Percentiles rank a stretch among this genome's conserved stretches.
Conservation (phyloP, 257 asterid species). For the Solanum okadae region DNA sequence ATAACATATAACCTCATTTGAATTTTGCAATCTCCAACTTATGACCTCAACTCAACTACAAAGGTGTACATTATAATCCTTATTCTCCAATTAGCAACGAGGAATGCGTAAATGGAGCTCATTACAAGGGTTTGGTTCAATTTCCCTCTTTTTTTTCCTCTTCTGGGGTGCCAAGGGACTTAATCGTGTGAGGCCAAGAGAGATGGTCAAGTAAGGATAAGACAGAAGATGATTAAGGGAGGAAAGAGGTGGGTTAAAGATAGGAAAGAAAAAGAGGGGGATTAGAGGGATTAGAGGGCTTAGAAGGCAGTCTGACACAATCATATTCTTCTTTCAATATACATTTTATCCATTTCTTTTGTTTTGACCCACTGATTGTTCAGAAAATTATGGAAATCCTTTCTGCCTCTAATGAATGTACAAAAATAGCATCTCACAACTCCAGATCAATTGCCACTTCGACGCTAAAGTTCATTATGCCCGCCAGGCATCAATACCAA, state of each 20-base stretch:
- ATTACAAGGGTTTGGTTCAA: not conserved
- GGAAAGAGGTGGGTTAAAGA: not conserved
- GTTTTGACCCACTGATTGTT: not conserved
- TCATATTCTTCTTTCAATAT: not conserved
- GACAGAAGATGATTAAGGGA: not conserved
- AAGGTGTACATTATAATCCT: not conserved
- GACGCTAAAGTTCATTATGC: not conserved
- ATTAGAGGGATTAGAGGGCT: not conserved
- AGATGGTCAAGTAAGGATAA: not conserved
- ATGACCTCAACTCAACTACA: not conserved
- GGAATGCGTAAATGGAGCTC: not conserved
- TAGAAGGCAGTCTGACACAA: not conserved
- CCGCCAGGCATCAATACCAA: not conserved
- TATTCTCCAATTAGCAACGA: not conserved
- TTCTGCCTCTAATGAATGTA: not conserved
- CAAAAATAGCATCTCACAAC: not conserved
- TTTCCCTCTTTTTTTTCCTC: not conserved
- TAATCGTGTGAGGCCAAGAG: not conserved
- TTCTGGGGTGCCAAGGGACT: not conserved
- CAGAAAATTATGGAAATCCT: not conserved
- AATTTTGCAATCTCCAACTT: not conserved
- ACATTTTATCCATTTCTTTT: not conserved
- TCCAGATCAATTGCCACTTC: not conserved
- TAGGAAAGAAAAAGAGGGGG: not conserved
- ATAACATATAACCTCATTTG: not conserved